These are phyloP conservation scores for Noccaea bulbosa DNA, from an alignment of 345 rosid genomes.

Conservation along the genomic window DNA sequence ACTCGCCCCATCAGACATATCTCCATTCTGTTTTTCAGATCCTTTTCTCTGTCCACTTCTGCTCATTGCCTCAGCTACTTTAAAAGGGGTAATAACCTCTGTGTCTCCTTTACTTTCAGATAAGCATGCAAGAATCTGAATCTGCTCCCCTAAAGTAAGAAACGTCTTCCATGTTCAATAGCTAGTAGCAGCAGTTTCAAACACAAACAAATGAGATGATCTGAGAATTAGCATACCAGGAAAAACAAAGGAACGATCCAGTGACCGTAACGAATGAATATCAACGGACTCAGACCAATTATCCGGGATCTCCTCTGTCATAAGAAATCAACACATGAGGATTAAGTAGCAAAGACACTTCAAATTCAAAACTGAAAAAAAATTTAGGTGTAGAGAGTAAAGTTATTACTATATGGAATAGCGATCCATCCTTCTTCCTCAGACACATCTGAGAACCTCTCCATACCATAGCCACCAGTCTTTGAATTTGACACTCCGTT, in stretches of 20 bases:
- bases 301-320: slow-evolving; percentile 74
- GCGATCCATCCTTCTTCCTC: slow-evolving; percentile 94
- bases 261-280: slow-evolving; percentile 62
- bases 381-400: not conserved
- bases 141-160: slow-evolving; percentile 78
- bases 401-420: slow-evolving; percentile 72
- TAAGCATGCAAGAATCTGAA: slow-evolving; percentile 88
- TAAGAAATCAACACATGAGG: slow-evolving; percentile 7
- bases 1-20: slow-evolving; percentile 45
- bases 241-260: slow-evolving; percentile 89
- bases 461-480: slow-evolving; percentile 44
- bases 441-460: slow-evolving; percentile 70
- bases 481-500: slow-evolving; percentile 43
- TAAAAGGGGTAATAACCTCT: slow-evolving; percentile 90
- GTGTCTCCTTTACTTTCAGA: slow-evolving; percentile 73
- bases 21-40: slow-evolving; percentile 58
- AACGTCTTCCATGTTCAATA: slow-evolving; percentile 19
- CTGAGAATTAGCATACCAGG: slow-evolving; percentile 61
- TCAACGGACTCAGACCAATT: slow-evolving; percentile 66
- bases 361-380: not conserved
- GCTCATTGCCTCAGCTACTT: slow-evolving; percentile 88
- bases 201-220: slow-evolving; percentile 8
- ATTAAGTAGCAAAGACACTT: not conserved
- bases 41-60: slow-evolving; percentile 68
- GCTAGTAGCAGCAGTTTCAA: not conserved